These are phyloP conservation scores for Barnettozyma botsteinii DNA, from an alignment of 805 yeast species.

Conservation along the genomic window DNA sequence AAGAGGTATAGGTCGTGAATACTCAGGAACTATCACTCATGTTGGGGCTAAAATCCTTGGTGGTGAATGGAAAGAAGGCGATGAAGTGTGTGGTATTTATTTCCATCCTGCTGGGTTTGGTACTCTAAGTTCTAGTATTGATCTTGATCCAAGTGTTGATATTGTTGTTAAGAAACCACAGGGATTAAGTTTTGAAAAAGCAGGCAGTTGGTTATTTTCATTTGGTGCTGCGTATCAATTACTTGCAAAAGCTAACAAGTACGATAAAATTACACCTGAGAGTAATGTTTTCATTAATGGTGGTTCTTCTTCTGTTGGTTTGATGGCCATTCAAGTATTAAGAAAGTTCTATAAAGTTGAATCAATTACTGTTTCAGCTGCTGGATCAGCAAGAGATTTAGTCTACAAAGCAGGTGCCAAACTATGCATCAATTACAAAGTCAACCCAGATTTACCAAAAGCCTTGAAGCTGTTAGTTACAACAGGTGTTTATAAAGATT, in stretches of 20 bases:
- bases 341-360: constrained; percentile 44
- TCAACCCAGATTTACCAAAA: constrained; percentile 18
- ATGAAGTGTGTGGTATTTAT: constrained; percentile 57
- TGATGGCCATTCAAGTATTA: constrained; percentile 53
- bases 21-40: constrained; percentile 50
- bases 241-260: constrained; percentile 27
- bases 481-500: constrained; percentile 31
- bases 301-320: constrained; percentile 72
- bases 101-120: constrained; percentile 52
- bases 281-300: constrained; percentile 63
- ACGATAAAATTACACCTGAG: constrained; percentile 30
- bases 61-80: constrained; percentile 45
- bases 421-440: constrained; percentile 43
- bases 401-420: constrained; percentile 49
- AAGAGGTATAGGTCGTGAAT: constrained; percentile 69
- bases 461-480: constrained; percentile 16
- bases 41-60: constrained; percentile 43
- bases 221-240: constrained; percentile 56
- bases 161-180: constrained; percentile 42
- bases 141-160: constrained; percentile 49
- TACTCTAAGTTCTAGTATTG: constrained; percentile 49
- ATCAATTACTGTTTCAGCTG: constrained; percentile 51
- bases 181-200: constrained; percentile 42
- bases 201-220: constrained; percentile 60
- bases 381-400: constrained; percentile 43